Conservation (phyloP, 495 filamentous ascomycete species). For the Penicillium manginii region DNA sequence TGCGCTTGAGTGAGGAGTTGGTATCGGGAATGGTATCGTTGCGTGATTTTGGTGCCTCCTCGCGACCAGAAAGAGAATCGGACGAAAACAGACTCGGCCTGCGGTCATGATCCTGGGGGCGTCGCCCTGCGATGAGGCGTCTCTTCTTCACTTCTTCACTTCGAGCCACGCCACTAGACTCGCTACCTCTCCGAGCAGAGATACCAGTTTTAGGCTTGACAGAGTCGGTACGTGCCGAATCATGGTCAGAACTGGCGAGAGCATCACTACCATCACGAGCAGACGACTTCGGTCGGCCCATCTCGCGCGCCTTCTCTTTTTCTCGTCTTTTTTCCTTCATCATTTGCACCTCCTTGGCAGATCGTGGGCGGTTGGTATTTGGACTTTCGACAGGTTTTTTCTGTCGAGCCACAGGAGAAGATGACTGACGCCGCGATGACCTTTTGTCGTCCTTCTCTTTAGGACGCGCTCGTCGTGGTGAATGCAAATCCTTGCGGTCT, state of each 20-base stretch:
- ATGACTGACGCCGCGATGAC: slow-evolving; percentile 49
- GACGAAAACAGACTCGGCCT: slow-evolving; percentile 45
- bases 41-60: slow-evolving; percentile 42
- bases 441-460: slow-evolving; percentile 58
- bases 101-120: slow-evolving; percentile 44
- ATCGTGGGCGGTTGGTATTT: slow-evolving; percentile 25
- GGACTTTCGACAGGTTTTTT: slow-evolving; percentile 45
- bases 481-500: slow-evolving; percentile 40
- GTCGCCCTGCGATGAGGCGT: slow-evolving; percentile 49
- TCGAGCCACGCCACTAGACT: slow-evolving; percentile 33
- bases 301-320: slow-evolving; percentile 34
- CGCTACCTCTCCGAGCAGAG: slow-evolving; percentile 38
- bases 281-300: slow-evolving; percentile 28
- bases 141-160: slow-evolving; percentile 45
- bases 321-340: slow-evolving; percentile 41
- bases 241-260: slow-evolving; percentile 35
- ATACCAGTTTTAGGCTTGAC: slow-evolving; percentile 29
- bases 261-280: slow-evolving; percentile 26
- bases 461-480: slow-evolving; percentile 61
- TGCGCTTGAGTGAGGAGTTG: slow-evolving; percentile 56
- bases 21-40: slow-evolving; percentile 34
- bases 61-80: slow-evolving; percentile 46
- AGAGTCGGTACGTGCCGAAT: slow-evolving; percentile 28
- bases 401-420: slow-evolving; percentile 51
- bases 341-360: slow-evolving; percentile 32